Conservation (phyloP, 176 grass and related monocot species). For the Saccharum spontaneum region DNA sequence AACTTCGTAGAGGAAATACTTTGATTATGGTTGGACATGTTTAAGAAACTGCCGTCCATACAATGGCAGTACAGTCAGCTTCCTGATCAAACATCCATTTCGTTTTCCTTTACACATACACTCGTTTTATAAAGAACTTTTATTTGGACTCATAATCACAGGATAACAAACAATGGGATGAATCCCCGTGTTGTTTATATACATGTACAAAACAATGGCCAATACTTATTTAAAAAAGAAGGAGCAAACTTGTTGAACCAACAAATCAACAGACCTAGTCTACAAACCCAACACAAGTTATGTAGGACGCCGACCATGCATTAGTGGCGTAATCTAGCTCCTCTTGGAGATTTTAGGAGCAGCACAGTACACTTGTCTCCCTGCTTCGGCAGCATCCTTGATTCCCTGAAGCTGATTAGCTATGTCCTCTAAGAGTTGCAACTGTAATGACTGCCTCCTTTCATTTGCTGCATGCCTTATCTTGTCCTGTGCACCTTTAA, state of each 20-base stretch:
- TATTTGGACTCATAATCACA: neutral
- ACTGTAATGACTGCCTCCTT: slow-evolving; percentile 53
- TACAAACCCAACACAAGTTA: neutral
- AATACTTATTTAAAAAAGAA: neutral
- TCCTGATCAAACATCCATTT: slow-evolving; percentile 3
- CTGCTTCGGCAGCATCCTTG: slow-evolving; percentile 56
- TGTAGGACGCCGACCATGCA: neutral
- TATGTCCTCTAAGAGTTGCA: slow-evolving; percentile 81
- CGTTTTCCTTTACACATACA: neutral
- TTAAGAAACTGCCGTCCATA: neutral
- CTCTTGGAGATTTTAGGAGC: slow-evolving; percentile 45
- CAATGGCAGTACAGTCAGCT: neutral
- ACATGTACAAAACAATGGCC: neutral
- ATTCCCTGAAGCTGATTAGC: slow-evolving; percentile 76
- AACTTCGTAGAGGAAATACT: neutral
- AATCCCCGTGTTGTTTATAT: neutral
- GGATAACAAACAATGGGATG: neutral
- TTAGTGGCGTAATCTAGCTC: slow-evolving; percentile 14
- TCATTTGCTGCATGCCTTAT: slow-evolving; percentile 55
- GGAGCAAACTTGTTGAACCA: neutral
- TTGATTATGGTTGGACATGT: slow-evolving; percentile 1
- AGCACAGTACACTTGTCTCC: slow-evolving; percentile 32
- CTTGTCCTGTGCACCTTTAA: slow-evolving; percentile 75
- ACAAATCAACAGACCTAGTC: neutral
- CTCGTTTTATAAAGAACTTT: neutral